Conservation (phyloP, 257 asterid genomes). For the Cruciata laevipes region DNA sequence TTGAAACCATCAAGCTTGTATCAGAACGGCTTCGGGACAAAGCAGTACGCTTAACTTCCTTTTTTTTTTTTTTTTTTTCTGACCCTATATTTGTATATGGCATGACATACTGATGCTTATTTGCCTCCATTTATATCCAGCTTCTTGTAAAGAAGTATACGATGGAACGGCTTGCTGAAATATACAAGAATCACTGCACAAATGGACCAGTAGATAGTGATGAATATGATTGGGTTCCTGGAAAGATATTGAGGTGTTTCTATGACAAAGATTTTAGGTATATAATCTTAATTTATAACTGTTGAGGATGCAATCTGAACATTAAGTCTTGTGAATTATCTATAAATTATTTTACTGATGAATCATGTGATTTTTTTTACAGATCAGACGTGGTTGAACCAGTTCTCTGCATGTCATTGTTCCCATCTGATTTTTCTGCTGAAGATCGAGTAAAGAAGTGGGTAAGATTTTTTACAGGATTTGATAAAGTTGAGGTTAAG, state of each 20-base stretch:
- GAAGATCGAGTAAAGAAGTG: slow-evolving; percentile 66
- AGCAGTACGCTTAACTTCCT: slow-evolving; percentile 57
- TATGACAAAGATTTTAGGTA: slow-evolving; percentile 99
- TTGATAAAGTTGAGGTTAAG: slow-evolving; percentile 87
- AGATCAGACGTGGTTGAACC: slow-evolving; percentile 87
- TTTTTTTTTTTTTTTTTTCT: slow-evolving; percentile 1
- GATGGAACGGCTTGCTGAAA: slow-evolving; percentile 88
- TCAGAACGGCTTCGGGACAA: slow-evolving; percentile 95
- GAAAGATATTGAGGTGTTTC: slow-evolving; percentile 85
- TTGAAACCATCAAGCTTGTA: slow-evolving; percentile 69
- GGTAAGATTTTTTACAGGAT: slow-evolving; percentile 67
- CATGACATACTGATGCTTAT: not conserved
- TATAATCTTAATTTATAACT: slow-evolving; percentile 12
- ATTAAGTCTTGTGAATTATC: not conserved
- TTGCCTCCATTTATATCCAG: slow-evolving; percentile 36
- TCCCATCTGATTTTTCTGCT: slow-evolving; percentile 65
- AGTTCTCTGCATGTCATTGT: slow-evolving; percentile 64
- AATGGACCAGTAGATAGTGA: slow-evolving; percentile 32
- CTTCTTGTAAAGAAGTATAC: slow-evolving; percentile 77
- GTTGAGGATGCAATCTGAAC: not conserved
- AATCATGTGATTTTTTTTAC: slow-evolving; percentile 24
- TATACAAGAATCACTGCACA: slow-evolving; percentile 64
- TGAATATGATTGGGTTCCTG: slow-evolving; percentile 85
- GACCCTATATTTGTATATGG: not conserved
- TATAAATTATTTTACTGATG: not conserved